Evolutionary conservation across 164 flowering plant species (phyloP), one percentile per base, ranked within the genome.

Genomic region (Chimonanthus salicifolius): DNA sequence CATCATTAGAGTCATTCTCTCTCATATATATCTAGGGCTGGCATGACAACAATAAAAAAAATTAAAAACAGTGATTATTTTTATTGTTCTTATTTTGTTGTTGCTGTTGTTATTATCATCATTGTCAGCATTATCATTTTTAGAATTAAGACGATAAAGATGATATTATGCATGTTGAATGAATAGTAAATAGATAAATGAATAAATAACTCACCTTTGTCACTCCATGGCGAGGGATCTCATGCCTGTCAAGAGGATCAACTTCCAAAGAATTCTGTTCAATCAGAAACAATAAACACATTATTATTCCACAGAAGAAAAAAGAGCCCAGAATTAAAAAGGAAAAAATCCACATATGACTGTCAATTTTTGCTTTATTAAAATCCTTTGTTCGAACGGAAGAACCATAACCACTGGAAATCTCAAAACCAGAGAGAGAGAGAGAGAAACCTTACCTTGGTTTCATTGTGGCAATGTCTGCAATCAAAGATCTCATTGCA

Each of bases 381-480:
- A 33, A 1, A 49, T 49, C 51, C 6, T 49, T 49, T 49, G 6
- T 49, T 5, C 7, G 51, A 9, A 49, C 51, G 2, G 4, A 54
- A 54, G 10, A 54, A 54, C 8, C 10, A 13, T 10, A 54, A 54
- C 20, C 7, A 67, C 11, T 4, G 0, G 51, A 45, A 49, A 49
- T 2, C 11, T 33, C 4, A 46, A 63, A 60, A 44, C 7, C 47
- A 67, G 47, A 16, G 20, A 11, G 43, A 64, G 1, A 8, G 67
- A 33, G 33, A 47, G n/a, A 70, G 7, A 5, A 11, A 15, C 48
- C 15, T 10, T 21, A 92, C 97, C 90, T 88, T 90, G 3, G 90
- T 83, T 82, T 94, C 98, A 65, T 94, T 94, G 74, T 94, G 98
- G 80, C 98, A 94, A 78, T 94, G 98, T 76, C 98, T 87, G 82